phyloP scores from a whole-genome alignment of 2,329 filamentous ascomycete genomes.

The Beauveria varroae region DNA sequence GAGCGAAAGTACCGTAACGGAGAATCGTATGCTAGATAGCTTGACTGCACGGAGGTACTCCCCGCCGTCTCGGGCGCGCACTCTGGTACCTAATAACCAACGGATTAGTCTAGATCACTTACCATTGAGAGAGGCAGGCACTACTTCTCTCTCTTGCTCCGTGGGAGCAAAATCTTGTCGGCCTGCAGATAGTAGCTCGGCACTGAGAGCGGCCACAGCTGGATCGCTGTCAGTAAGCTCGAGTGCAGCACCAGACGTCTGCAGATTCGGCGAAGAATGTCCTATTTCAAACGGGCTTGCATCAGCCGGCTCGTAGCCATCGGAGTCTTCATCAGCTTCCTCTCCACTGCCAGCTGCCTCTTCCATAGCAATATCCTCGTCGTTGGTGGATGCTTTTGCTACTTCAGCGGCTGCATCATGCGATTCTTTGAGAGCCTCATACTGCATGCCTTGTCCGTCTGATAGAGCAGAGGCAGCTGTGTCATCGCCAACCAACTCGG shows the following conservation, averaged over 20 bases:
- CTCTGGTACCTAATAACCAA: not conserved
- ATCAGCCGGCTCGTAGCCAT: slow-evolving; percentile 50
- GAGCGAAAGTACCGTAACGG: slow-evolving; percentile 76
- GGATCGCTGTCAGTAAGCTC: slow-evolving; percentile 1
- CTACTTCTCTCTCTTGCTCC: slow-evolving; percentile 35
- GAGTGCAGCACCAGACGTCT: not conserved
- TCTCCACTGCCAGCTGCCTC: slow-evolving; percentile 11
- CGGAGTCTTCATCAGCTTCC: slow-evolving; percentile 28
- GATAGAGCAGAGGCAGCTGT: not conserved
- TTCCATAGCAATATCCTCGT: slow-evolving; percentile 14
- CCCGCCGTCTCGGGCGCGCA: not conserved
- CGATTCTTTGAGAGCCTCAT: not conserved
- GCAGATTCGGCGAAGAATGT: slow-evolving; percentile 5
- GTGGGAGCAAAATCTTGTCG: slow-evolving; percentile 17
- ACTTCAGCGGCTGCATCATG: not conserved
- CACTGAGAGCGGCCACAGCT: slow-evolving; percentile 5
- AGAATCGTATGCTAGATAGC: slow-evolving; percentile 64
- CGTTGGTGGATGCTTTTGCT: not conserved
- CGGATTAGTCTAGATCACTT: not conserved
- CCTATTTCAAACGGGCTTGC: slow-evolving; percentile 19
- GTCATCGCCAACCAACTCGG: not conserved
- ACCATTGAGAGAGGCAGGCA: not conserved
- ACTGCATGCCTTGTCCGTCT: not conserved
- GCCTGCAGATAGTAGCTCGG: slow-evolving; percentile 24
- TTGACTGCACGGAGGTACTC: not conserved